Evolutionary conservation across 768 basidiomycete species (phyloP).

Genomic region (Termitomyces heimii): DNA sequence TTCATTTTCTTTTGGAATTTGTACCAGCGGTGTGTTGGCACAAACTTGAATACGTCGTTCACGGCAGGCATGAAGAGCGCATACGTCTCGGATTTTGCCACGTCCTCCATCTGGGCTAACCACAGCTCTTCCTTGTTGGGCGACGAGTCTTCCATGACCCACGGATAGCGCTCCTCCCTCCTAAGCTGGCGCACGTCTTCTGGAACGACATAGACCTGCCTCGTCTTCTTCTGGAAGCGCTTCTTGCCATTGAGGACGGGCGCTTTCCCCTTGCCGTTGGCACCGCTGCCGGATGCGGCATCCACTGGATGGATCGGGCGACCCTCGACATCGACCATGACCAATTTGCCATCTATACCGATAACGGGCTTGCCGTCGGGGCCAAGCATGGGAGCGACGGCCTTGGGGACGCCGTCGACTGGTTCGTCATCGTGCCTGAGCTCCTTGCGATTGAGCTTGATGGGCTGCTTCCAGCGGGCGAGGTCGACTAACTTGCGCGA

Average conservation of each 20-base stretch:
- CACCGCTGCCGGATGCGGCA: conserved; percentile 20
- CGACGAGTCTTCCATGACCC: conserved; percentile 83
- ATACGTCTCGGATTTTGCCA: conserved; percentile 61
- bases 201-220: conserved; percentile 75
- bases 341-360: conserved; percentile 67
- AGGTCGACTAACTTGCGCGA: conserved; percentile 69
- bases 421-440: conserved; percentile 43
- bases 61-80: conserved; percentile 83
- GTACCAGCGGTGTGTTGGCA: conserved; percentile 87
- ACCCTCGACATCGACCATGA: conserved; percentile 80
- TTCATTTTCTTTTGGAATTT: conserved; percentile 85
- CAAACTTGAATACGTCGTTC: conserved; percentile 80
- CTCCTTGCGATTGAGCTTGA: conserved; percentile 88
- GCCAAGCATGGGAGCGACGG: conserved; percentile 72
- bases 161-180: conserved; percentile 84
- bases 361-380: conserved; percentile 82
- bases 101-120: conserved; percentile 80
- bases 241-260: conserved; percentile 48
- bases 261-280: conserved; percentile 38
- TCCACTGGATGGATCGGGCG: conserved; percentile 48
- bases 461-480: conserved; percentile 61
- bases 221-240: conserved; percentile 78
- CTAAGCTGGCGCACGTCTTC: conserved; percentile 74
- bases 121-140: conserved; percentile 60
- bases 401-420: conserved; percentile 33